These are phyloP conservation scores for Acacia crassicarpa DNA, from an alignment of 306 rosid species.

Conservation along the genomic window DNA sequence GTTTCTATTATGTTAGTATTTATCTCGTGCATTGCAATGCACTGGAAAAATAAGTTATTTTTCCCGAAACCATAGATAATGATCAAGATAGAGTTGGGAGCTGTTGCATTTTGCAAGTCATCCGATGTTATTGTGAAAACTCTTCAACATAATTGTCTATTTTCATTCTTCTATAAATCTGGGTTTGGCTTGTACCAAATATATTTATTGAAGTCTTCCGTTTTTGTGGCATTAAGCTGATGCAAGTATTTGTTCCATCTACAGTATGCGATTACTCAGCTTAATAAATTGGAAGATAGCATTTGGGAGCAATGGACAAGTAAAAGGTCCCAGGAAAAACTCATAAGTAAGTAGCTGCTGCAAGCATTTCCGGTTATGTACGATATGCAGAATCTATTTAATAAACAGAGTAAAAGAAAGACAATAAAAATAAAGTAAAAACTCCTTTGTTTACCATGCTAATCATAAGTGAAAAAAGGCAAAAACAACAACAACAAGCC, in stretches of 20 bases:
- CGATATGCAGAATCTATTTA: conserved; percentile 48
- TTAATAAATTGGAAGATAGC: conserved; percentile 93
- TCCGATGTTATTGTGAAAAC: not conserved
- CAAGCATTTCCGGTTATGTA: conserved; percentile 35
- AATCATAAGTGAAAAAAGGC: not conserved
- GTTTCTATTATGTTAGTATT: too few relatives aligned
- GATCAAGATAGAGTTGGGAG: not conserved
- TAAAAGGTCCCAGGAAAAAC: conserved; percentile 62
- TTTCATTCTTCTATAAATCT: not conserved
- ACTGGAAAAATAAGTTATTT: too few relatives aligned
- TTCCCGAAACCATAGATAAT: too few relatives aligned
- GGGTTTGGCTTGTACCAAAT: not conserved
- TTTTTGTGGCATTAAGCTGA: conserved; percentile 27
- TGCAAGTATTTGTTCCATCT: conserved; percentile 36
- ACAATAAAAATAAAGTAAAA: not conserved
- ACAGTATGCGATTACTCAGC: conserved; percentile 88
- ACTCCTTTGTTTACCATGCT: not conserved
- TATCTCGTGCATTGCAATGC: too few relatives aligned
- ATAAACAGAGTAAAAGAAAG: not conserved
- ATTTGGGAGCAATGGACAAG: conserved; percentile 89
- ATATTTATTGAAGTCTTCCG: conserved; percentile 11
- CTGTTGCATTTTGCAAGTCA: not conserved
- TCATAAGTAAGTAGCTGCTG: conserved; percentile 50
- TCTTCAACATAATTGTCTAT: conserved; percentile 6
- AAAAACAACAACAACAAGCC: too few relatives aligned